Evolutionary conservation across 1,284 basidiomycete species (phyloP), one percentile per base, ranked within the genome.

Genomic region (Termitomyces sp.): DNA sequence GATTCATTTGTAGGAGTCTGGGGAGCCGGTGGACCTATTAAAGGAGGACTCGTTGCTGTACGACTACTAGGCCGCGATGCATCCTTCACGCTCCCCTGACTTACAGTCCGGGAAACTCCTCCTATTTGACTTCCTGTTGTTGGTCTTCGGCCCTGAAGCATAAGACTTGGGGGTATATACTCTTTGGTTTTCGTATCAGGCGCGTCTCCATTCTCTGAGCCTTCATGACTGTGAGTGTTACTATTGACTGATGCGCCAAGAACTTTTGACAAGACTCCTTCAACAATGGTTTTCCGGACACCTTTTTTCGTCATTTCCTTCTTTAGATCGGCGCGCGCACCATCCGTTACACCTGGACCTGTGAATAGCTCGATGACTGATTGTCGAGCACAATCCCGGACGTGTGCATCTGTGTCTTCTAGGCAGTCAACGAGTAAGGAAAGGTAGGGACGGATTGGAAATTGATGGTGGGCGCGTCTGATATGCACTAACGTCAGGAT

Each of bases 261-360:
- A 15, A 91, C 74, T 65, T 83, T 84, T 52, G 75, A 69, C 8
- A 89, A 75, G 2, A 92, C 81, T 52, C 75, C 75, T 59, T 92
- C 89, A 13, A 86, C 82, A 39, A 95, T 94, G 5, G 86, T 83
- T 70, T 96, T 97, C 44, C 94, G 81, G 34, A 96, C 90, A 47
- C 81, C 82, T 68, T 90, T 89, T 68, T 88, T 90, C 2, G 82
- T 71, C 77, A 99, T 80, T 67, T 94, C 90, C 67, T 92, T 94
- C 75, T 98, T 98, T 52, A 99, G 77, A 67, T 98, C 95, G 0
- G 92, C 83, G 47, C 92, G 86, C 2, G 95, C 96, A 7, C 85
- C 86, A 62, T 95, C 85, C 0, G 88, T 86, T 6, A 92, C 89
- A 1, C 81, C 81, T 0, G 90, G 81, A 10, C 88, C 88, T 0